Evolutionary conservation across 176 grass and related monocot species (phyloP).

Genomic region (Phoenix roebelenii): DNA sequence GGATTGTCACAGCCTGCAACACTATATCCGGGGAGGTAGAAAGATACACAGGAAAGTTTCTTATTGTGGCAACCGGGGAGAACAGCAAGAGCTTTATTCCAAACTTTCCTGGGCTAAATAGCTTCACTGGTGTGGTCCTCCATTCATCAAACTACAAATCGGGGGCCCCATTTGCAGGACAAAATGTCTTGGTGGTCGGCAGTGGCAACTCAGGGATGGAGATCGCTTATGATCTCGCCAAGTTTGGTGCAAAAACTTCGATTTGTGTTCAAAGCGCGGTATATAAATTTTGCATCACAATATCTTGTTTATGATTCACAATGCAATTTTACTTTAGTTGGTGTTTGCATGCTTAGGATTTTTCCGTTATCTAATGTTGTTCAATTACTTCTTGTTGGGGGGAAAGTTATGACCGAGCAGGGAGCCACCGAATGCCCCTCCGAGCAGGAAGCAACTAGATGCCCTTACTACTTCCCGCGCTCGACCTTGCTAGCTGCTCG

Average conservation of each 20-base stretch:
- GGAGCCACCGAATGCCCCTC: too few relatives aligned
- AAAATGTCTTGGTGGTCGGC: conserved; percentile 54
- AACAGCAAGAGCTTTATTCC: conserved; percentile 32
- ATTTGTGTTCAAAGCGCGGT: conserved; percentile 40
- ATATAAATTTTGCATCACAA: neutral
- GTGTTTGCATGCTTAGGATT: too few relatives aligned
- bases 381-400: too few relatives aligned
- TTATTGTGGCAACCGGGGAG: conserved; percentile 60
- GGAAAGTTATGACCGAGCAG: too few relatives aligned
- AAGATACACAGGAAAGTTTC: conserved; percentile 30
- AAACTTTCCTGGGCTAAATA: conserved; percentile 21
- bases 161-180: conserved; percentile 1
- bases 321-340: neutral
- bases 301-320: neutral
- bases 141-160: conserved; percentile 52
- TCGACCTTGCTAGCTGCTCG: too few relatives aligned
- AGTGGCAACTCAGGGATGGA: conserved; percentile 73
- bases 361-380: too few relatives aligned
- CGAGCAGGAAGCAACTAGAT: too few relatives aligned
- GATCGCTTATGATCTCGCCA: conserved; percentile 54
- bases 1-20: conserved; percentile 27
- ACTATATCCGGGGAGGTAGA: neutral
- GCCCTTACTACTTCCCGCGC: too few relatives aligned
- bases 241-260: conserved; percentile 30
- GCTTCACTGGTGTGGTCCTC: conserved; percentile 35